phyloP scores from a whole-genome alignment of 2,329 filamentous ascomycete genomes.

The Alternaria gaisen region DNA sequence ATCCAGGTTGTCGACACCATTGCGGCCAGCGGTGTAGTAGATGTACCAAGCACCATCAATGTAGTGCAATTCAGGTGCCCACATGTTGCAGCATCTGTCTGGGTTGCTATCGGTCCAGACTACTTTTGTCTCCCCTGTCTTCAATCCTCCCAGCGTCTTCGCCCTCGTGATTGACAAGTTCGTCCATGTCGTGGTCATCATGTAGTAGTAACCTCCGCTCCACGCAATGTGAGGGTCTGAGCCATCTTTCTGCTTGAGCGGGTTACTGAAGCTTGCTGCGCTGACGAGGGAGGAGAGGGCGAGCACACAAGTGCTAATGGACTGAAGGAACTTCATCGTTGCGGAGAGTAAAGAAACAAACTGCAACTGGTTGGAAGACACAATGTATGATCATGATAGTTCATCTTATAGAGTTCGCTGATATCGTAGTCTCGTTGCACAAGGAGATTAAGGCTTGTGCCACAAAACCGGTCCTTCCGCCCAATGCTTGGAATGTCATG shows the following conservation, averaged over 20 bases:
- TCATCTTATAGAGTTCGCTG: background rate
- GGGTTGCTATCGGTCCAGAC: slow-evolving; percentile 61
- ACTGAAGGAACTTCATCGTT: slow-evolving; percentile 27
- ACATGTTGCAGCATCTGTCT: slow-evolving; percentile 59
- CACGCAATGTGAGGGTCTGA: slow-evolving; percentile 64
- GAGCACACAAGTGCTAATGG: slow-evolving; percentile 22
- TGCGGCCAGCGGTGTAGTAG: slow-evolving; percentile 64
- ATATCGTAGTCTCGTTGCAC: background rate
- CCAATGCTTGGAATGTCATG: background rate
- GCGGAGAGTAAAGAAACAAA: background rate
- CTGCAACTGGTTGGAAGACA: background rate
- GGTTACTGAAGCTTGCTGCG: slow-evolving; percentile 60
- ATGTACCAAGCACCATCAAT: slow-evolving; percentile 62
- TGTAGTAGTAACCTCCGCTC: slow-evolving; percentile 64
- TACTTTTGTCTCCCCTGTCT: slow-evolving; percentile 60
- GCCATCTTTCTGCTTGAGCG: slow-evolving; percentile 60
- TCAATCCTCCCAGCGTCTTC: slow-evolving; percentile 64
- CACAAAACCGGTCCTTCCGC: background rate
- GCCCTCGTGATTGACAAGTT: slow-evolving; percentile 65
- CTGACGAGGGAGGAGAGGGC: slow-evolving; percentile 33
- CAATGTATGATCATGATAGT: accelerated
- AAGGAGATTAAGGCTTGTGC: background rate
- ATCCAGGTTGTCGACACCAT: slow-evolving; percentile 53
- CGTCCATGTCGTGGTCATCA: slow-evolving; percentile 65
- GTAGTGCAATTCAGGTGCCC: slow-evolving; percentile 66